Conservation (phyloP, 768 basidiomycete species). For the Leccinum pellstonianum region DNA sequence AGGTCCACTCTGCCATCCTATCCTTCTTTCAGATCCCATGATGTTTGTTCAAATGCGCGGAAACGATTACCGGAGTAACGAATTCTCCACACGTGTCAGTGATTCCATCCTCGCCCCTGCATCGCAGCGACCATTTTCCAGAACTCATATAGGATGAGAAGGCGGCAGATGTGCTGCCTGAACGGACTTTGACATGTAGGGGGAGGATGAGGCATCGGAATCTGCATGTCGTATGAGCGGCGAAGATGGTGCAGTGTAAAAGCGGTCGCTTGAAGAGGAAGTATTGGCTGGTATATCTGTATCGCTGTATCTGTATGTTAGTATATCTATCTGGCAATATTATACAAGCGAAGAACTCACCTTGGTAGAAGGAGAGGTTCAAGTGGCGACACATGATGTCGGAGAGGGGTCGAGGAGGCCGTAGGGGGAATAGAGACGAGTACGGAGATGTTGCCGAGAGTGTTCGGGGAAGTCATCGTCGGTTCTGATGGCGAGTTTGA, state of each 20-base stretch:
- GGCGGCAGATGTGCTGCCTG: not conserved
- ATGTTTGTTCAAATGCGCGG: not conserved
- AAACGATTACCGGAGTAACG: not conserved
- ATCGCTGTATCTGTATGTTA: not conserved
- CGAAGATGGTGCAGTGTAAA: not conserved
- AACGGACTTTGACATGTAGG: not conserved
- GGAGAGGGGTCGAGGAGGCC: not conserved
- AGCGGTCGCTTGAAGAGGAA: not conserved
- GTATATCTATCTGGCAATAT: not conserved
- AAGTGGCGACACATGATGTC: not conserved
- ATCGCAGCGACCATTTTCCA: not conserved
- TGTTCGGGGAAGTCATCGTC: not conserved
- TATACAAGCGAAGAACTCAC: not conserved
- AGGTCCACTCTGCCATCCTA: not conserved
- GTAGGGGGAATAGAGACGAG: no score
- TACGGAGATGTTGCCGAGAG: slow-evolving; percentile 11
- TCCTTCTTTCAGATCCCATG: not conserved
- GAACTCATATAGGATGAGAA: not conserved
- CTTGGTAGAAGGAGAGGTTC: not conserved
- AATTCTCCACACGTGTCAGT: not conserved
- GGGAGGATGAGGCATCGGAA: not conserved
- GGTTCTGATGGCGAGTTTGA: not conserved
- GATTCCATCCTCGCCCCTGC: not conserved
- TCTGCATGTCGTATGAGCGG: not conserved
- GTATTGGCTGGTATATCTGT: not conserved